Evolutionary conservation across 768 basidiomycete species (phyloP), one percentile per base, ranked within the genome.

Genomic region (Cantharellus anzutake): DNA sequence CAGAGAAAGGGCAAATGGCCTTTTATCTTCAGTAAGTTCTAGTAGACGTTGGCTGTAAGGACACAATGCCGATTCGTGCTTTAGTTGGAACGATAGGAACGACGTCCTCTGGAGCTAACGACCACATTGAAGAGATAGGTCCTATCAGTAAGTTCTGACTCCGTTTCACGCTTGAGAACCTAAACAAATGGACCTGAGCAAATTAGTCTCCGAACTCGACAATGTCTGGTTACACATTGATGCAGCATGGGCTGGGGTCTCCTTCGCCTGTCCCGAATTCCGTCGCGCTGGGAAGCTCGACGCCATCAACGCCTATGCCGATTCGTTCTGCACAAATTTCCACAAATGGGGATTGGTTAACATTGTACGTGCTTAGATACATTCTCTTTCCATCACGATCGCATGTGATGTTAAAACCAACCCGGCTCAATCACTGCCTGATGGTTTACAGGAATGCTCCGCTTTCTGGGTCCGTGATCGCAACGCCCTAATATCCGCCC

Each of bases 331-430:
- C 69, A 83, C 84, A 4, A 96, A 98, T 68, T 84, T 92, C 69
- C 92, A 96, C 73, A 98, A 89, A 86, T 89, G 88, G 86, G 92
- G 92, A 20, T 75, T 96, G 4, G 83, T 85, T 2, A 91, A 86
- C 63, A 92, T 94, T 63, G 52, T 55, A 55, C 7, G 35, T 37
- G 20, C 20, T 29, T 29, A 29, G 20, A 29, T 29, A 29, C 20
- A 29, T 29, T 29, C 35, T 55, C 35, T 7, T 11, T 55, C 52
- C 52, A 37, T 11, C 11, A 55, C 38, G 7, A 11, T 29, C 20
- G 20, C 20, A 29, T 29, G 20, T 29, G 20, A 29, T 29, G 20
- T 29, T 29, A 29, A 29, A 29, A 29, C 20, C 20, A 29, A 29
- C 11, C 38, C 11, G 14, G 35, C 35, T 37, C 11, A 55, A 37